A percentile compares a stretch with the other conserved stretches of the same genome.
phyloP scores from a whole-genome alignment of 352 stramenopile species.

The Phytopythium mirpurense region DNA sequence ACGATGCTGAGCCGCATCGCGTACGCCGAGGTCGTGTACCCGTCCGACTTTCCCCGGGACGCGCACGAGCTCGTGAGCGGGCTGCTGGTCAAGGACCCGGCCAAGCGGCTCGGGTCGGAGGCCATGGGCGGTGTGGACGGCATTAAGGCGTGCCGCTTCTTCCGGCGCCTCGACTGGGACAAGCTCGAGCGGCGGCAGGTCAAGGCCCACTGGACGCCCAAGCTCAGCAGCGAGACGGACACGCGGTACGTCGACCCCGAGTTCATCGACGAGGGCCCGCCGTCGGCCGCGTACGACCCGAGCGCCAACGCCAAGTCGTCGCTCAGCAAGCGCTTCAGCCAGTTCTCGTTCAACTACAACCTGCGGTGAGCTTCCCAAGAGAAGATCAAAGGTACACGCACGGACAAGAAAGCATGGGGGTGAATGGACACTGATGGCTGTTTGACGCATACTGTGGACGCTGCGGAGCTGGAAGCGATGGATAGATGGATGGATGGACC shows the following conservation, averaged over 20 bases:
- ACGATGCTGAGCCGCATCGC: conserved; percentile 86
- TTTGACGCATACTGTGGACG: too few species aligned
- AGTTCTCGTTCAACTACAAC: conserved; percentile 90
- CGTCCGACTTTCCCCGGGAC: conserved; percentile 67
- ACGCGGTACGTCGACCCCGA: conserved; percentile 87
- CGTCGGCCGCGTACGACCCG: conserved; percentile 75
- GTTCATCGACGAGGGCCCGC: conserved; percentile 83
- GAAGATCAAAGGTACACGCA: too few species aligned
- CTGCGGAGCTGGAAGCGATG: too few species aligned
- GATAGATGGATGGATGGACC: too few species aligned
- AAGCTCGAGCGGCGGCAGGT: conserved; percentile 64
- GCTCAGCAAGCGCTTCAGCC: conserved; percentile 82
- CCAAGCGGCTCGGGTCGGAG: conserved; percentile 59
- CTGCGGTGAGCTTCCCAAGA: conserved; percentile 29
- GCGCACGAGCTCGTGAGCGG: conserved; percentile 72
- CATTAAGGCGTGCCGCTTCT: conserved; percentile 76
- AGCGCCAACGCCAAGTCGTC: conserved; percentile 54
- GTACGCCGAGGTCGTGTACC: conserved; percentile 71
- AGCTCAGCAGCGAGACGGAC: conserved; percentile 81
- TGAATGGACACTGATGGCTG: not conserved
- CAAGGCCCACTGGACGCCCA: conserved; percentile 76
- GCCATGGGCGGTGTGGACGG: conserved; percentile 53
- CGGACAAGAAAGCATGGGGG: too few species aligned
- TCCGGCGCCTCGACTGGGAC: conserved; percentile 71
- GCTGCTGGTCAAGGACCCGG: conserved; percentile 70